These are phyloP conservation scores for Grosmannia serpens DNA, from an alignment of 2,329 filamentous ascomycete genomes.

Conservation along the genomic window DNA sequence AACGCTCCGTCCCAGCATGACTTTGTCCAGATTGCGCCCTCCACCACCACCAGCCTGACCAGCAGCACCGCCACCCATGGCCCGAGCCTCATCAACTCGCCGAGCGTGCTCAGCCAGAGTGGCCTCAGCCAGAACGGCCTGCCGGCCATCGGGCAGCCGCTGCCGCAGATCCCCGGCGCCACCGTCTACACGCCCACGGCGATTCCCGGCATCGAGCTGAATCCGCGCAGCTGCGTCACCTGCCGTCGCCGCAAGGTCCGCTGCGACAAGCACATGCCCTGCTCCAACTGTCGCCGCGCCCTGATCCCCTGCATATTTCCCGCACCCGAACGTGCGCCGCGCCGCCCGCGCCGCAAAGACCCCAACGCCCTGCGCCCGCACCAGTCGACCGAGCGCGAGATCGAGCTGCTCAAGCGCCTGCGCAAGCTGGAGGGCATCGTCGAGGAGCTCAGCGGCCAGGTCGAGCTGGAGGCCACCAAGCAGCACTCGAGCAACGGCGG, in stretches of 20 bases:
- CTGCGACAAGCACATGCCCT: constrained; percentile 44
- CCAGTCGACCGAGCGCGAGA: constrained; percentile 48
- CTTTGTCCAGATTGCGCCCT: not conserved
- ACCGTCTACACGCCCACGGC: constrained; percentile 17
- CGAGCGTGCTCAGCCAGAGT: not conserved
- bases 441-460: constrained; percentile 53
- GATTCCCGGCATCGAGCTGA: constrained; percentile 16
- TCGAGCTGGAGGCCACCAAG: constrained; percentile 40
- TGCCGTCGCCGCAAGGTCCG: constrained; percentile 45
- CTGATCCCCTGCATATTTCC: constrained; percentile 41
- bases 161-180: constrained; percentile 16
- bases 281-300: constrained; percentile 43
- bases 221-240: constrained; percentile 35
- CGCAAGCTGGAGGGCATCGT: constrained; percentile 67
- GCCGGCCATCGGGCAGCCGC: constrained; percentile 3
- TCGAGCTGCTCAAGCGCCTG: constrained; percentile 61
- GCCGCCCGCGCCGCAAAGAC: constrained; percentile 49
- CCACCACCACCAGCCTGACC: not conserved
- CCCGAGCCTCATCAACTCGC: not conserved
- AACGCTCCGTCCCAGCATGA: constrained; percentile 1
- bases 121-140: not conserved
- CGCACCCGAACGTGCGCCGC: constrained; percentile 35
- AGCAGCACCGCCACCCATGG: not conserved
- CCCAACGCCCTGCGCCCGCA: constrained; percentile 45
- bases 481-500: constrained; percentile 20